Evolutionary conservation across 805 yeast species (phyloP).

Genomic region (Yarrowia sp.): DNA sequence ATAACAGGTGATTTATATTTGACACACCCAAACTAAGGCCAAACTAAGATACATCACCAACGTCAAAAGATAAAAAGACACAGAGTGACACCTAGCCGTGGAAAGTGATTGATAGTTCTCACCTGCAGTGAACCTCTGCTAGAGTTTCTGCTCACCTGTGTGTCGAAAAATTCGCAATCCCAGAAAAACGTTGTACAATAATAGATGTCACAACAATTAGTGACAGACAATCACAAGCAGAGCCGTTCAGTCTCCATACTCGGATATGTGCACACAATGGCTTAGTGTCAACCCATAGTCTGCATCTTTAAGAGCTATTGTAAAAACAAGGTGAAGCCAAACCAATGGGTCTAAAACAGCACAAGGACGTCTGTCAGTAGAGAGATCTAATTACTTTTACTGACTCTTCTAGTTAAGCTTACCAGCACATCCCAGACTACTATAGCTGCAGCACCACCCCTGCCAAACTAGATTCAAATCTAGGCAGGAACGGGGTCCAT

Average conservation of each 20-base stretch:
- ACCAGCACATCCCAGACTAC: neutral
- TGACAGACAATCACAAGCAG: neutral
- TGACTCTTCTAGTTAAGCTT: neutral
- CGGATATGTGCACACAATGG: conserved; percentile 1
- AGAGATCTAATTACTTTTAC: neutral
- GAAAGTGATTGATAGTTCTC: neutral
- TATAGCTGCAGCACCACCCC: neutral
- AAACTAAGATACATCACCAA: neutral
- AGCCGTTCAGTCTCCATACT: neutral
- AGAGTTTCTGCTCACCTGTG: too few relatives aligned
- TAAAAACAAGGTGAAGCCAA: neutral
- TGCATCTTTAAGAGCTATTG: conserved; percentile 1
- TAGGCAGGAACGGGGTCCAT: neutral
- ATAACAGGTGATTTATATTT: neutral
- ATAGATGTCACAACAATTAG: neutral
- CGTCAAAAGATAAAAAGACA: neutral
- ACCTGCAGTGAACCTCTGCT: neutral
- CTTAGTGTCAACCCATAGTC: neutral
- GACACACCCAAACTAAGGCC: neutral
- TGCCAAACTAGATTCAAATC: neutral
- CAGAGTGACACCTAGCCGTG: neutral
- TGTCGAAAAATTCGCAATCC: too few relatives aligned
- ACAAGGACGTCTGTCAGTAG: neutral
- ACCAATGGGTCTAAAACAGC: neutral
- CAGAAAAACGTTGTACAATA: neutral